phyloP scores from a whole-genome alignment of 1,139 yeast species.

The Blastobotrys capitulatus region DNA sequence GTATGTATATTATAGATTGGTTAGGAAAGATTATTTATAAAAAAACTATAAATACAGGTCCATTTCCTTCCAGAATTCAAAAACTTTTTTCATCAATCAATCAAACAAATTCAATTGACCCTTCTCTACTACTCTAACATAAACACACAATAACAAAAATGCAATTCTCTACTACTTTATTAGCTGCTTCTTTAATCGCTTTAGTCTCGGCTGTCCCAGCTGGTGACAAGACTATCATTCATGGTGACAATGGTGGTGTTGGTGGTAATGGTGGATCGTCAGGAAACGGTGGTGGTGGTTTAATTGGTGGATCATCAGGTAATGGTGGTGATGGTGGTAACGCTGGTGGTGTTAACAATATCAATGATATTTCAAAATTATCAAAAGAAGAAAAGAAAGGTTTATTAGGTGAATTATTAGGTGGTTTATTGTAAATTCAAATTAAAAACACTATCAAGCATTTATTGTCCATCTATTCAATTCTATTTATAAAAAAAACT shows the following conservation, averaged over 20 bases:
- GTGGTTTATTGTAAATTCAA: not conserved
- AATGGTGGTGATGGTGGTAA: not conserved
- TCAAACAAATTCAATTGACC: not conserved
- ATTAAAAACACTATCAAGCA: no score
- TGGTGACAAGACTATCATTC: not conserved
- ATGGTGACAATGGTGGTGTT: constrained; percentile 5
- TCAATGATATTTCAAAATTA: not conserved
- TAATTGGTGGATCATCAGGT: constrained; percentile 1
- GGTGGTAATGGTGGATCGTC: not conserved
- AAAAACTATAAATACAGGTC: not conserved
- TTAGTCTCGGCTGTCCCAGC: not conserved
- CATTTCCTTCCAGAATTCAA: not conserved
- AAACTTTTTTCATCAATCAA: not conserved
- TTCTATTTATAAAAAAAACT: no score
- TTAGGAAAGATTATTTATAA: no score
- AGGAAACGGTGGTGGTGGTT: not conserved
- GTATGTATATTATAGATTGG: no score
- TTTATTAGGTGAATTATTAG: not conserved
- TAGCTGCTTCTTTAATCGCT: not conserved
- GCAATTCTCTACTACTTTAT: constrained; percentile 5
- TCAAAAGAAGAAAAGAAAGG: not conserved
- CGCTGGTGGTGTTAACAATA: not conserved
- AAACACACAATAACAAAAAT: no score
- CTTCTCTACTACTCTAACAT: not conserved
- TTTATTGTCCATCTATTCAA: no score